Conservation (phyloP, 495 filamentous ascomycete species). For the Terfezia claveryi region DNA sequence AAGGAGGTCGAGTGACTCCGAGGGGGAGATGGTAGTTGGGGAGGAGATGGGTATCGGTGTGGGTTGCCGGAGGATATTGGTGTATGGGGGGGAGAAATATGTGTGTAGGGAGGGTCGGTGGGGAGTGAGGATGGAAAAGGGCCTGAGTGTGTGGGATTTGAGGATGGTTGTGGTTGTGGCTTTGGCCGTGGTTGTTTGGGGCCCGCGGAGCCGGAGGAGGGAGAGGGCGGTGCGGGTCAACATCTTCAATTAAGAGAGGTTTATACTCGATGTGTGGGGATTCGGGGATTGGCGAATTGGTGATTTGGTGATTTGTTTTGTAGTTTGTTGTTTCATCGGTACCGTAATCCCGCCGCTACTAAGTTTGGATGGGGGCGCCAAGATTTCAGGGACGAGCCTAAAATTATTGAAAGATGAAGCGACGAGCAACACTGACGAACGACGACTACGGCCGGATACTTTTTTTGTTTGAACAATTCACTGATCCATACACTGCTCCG, state of each 20-base stretch:
- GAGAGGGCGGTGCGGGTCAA: background rate
- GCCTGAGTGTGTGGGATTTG: too few relatives aligned
- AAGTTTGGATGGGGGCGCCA: too few relatives aligned
- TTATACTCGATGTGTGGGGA: background rate
- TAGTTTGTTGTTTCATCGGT: background rate
- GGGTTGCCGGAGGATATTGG: background rate
- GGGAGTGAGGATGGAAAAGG: background rate
- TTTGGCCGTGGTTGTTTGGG: background rate
- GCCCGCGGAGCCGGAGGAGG: background rate
- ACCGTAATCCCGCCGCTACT: background rate
- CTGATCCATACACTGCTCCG: too few relatives aligned
- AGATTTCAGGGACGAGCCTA: too few relatives aligned
- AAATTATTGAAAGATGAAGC: too few relatives aligned
- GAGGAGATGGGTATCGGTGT: conserved; percentile 22
- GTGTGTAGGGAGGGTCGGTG: background rate
- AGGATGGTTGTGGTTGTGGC: background rate
- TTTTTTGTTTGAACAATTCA: too few relatives aligned
- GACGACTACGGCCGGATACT: too few relatives aligned
- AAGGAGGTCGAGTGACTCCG: conserved; percentile 18
- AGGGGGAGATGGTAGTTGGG: conserved; percentile 14
- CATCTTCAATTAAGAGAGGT: background rate
- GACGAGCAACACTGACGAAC: too few relatives aligned
- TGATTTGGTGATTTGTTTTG: background rate
- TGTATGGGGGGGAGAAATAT: conserved; percentile 5
- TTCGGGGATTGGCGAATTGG: background rate